Base-by-base conservation (phyloP, 2,329 filamentous ascomycete genomes). In the Phyllosticta citribraziliensis region DNA sequence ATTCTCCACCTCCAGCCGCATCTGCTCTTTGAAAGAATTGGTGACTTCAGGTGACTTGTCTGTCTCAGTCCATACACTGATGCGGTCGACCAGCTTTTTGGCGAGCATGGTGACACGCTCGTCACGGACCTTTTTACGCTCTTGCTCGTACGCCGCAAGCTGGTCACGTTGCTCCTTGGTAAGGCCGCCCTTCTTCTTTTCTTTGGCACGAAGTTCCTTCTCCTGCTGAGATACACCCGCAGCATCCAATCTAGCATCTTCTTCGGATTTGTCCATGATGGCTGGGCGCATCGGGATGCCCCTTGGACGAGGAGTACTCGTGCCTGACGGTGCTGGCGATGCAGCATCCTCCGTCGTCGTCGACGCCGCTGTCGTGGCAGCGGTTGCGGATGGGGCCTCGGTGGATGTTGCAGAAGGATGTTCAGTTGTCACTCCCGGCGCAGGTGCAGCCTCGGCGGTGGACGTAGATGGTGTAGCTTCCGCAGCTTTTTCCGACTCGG, bases 11-110 rank as follows among this genome's bases (percentile, higher is more conserved):
- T 99, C 94, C 51, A 97, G 85, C 51, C 87, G 84, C 67, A 89
- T 97, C 83, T 99, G 97, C 73, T 93, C 90, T 73, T 92, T 87
- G 79, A 97, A 99, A 0, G 94, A 89, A 62, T 78, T 79, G 35
- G 93, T 97, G 63, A 97, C 90, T 67, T 96, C 91, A 14, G 76
- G 64, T 54, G 88, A 84, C 78, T 94, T 96, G 77, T 97, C 94
- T 3, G 93, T 97, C 79, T 99, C 94, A 5, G 94, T 97, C 93
- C 92, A 97, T 52, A 97, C 86, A 66, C 88, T 92, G 70, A 97
- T 84, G 62, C 92, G 88, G 73, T 97, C 91, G 63, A 94, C 78
- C 24, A 99, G 83, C 78, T 97, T 97, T 73, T 86, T 85, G 12
- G 86, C 81, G 17, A 99, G 82, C 6, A 85, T 94, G 63, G 91